phyloP scores from a whole-genome alignment of 495 filamentous ascomycete genomes.

The Xylaria cubensis region DNA sequence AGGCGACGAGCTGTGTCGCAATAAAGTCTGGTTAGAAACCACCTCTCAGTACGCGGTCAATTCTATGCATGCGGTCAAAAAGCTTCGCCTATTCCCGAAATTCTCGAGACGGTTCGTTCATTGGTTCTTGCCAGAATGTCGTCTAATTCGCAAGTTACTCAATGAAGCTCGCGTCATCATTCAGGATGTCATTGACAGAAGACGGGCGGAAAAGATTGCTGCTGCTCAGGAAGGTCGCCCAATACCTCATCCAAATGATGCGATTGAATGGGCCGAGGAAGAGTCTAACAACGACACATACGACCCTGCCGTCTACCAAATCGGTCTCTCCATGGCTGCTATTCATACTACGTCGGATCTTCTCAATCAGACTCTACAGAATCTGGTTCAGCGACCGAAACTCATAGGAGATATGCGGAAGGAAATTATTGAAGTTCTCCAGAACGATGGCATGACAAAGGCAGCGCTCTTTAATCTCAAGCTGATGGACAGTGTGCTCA shows the following conservation, averaged over 20 bases:
- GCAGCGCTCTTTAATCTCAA: conserved; percentile 18
- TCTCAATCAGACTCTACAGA: conserved; percentile 44
- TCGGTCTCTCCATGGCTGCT: conserved; percentile 41
- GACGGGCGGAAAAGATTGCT: conserved; percentile 34
- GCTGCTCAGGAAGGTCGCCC: conserved; percentile 24
- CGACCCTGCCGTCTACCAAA: conserved; percentile 44
- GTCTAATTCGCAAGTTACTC: conserved; percentile 30
- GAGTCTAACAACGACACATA: conserved; percentile 29
- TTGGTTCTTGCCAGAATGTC: conserved; percentile 46
- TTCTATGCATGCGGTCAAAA: conserved; percentile 40
- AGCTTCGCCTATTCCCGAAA: conserved; percentile 45
- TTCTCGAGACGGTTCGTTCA: conserved; percentile 44
- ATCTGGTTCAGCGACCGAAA: conserved; percentile 45
- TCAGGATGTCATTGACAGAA: conserved; percentile 38
- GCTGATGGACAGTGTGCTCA: conserved; percentile 28
- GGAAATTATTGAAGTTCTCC: conserved; percentile 37
- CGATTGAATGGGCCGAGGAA: conserved; percentile 47
- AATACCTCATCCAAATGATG: conserved; percentile 26
- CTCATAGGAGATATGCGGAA: conserved; percentile 37
- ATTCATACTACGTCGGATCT: conserved; percentile 45
- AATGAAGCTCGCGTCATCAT: conserved; percentile 40
- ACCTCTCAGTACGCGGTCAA: conserved; percentile 49
- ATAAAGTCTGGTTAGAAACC: conserved; percentile 52
- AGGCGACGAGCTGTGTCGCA: conserved; percentile 53
- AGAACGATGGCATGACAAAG: conserved; percentile 37